Evolutionary conservation across 2,329 filamentous ascomycete species (phyloP), one percentile per base, ranked within the genome.

Genomic region (Pseudogymnoascus sp.): DNA sequence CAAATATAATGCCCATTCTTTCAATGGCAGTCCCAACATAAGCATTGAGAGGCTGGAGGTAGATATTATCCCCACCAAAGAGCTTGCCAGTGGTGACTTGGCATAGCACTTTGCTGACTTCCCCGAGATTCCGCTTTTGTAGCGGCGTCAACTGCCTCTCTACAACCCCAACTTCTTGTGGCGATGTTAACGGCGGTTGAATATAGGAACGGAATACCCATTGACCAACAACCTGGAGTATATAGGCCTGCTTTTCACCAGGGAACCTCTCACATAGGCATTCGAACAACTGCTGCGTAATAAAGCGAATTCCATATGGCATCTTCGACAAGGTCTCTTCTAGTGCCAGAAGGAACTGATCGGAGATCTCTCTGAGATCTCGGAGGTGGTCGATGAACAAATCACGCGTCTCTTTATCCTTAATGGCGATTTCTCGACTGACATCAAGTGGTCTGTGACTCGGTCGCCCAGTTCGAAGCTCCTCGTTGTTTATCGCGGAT

Each of bases 161-260:
- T 59, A 96, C 86, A 2, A 97, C 91, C 17, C 94, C 94, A 70
- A 92, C 91, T 68, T 92, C 92, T 74, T 99, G 93, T 0, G 94
- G 94, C 63, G 91, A 85, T n/a, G 88, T 81, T 54, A 99, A 78
- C 1, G 93, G 92, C 60, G 94, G 92, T 67, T 96, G 89, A 31
- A 99, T 83, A 73, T 99, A 99, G 68, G 88, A 90, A 66, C 88
- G 91, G 92, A 93, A 99, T 7, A 97, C 77, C 92, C 94, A 99
- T 70, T 91, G 87, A 8, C 89, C 89, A 11, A 94, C 89, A 35
- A 94, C 80, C 68, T 96, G 92, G 10, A 97, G 82, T 11, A 97
- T 77, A 57, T 87, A 83, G 17, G 88, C 86, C 57, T 86, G 87
- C 21, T 90, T 82, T 67, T 97, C 94, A 10, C 86, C 83, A 50